Base-by-base conservation (phyloP, 768 basidiomycete genomes). In the Mrakia frigida region DNA sequence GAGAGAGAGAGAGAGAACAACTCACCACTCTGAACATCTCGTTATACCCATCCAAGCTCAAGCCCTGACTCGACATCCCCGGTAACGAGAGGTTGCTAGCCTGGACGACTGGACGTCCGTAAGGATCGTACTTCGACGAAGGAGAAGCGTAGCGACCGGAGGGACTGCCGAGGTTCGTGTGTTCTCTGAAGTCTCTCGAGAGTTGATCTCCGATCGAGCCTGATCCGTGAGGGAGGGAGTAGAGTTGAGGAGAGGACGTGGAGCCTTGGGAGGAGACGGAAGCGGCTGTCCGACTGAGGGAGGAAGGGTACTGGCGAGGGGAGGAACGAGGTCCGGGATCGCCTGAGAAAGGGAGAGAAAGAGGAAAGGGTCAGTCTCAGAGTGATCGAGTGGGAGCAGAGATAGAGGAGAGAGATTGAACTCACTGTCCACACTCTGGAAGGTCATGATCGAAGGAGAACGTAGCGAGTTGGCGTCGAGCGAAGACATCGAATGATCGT, bases 401-500 rank as follows among this genome's bases (percentile, higher is more conserved):
- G 11, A 39, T 23, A 71, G 39, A 37, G 61, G 33, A 41, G 83
- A 18, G 25, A n/a, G 69, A 78, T 46, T 83, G 83, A 31, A 84
- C 65, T 68, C 35, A 68, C 65, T 68, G 37, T 78, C 25, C 82
- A 83, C 16, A 78, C 81, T 68, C 13, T 75, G 74, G 35, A 83
- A 78, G 2, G 82, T 82, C 67, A 82, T 72, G 23, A 79, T 79
- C 72, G 81, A 81, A 25, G 82, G 63, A 53, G 80, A 82, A 50
- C 76, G 78, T 25, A 81, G 61, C 18, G 79, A 80, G 59, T 79
- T 79, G 35, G 78, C 74, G 76, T 79, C 81, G 65, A 80, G 79
- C 59, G 81, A 82, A 31, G 81, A 81, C 74, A 80, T 82, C 41
- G 83, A 83, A 76, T 84, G 83, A 77, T 83, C 83, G 71, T 83